Evolutionary conservation across 2,329 filamentous ascomycete genomes (phyloP).

Genomic region (Exutisphaerella laricina): DNA sequence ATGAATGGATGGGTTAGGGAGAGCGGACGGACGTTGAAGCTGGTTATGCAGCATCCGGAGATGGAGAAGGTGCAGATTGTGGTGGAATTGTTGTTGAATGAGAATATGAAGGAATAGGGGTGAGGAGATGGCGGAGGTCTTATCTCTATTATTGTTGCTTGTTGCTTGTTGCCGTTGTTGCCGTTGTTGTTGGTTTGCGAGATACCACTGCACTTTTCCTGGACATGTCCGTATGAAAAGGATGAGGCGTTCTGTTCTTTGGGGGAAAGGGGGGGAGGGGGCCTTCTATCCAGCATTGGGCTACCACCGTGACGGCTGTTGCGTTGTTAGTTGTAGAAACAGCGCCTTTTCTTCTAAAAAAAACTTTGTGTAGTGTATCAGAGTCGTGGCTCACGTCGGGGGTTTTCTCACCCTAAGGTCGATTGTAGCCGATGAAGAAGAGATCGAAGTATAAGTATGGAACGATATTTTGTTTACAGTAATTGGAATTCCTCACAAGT

Average conservation of each 20-base stretch:
- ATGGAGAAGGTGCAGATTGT: conserved; percentile 78
- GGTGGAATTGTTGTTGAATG: conserved; percentile 86
- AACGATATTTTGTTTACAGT: no score
- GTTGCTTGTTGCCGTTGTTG: neutral
- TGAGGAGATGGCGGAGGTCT: neutral
- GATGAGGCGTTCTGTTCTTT: neutral
- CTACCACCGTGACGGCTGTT: no score
- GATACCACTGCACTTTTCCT: conserved; percentile 6
- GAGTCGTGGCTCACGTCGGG: no score
- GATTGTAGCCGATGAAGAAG: no score
- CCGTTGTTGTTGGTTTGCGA: conserved; percentile 4
- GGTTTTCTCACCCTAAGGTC: no score
- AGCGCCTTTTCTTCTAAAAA: no score
- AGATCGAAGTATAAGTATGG: no score
- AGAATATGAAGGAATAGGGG: conserved; percentile 50
- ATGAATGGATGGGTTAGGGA: conserved; percentile 29
- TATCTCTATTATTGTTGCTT: neutral
- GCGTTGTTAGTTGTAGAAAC: no score
- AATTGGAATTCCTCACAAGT: no score
- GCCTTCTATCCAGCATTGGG: conserved; percentile 3
- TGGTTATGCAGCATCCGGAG: conserved; percentile 92
- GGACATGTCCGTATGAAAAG: no score
- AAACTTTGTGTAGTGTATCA: no score
- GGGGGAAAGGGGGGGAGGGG: neutral
- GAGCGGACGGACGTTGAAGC: conserved; percentile 71